Base-by-base conservation (phyloP, 1,139 yeast species). In the Debaryomyces subglobosus region DNA sequence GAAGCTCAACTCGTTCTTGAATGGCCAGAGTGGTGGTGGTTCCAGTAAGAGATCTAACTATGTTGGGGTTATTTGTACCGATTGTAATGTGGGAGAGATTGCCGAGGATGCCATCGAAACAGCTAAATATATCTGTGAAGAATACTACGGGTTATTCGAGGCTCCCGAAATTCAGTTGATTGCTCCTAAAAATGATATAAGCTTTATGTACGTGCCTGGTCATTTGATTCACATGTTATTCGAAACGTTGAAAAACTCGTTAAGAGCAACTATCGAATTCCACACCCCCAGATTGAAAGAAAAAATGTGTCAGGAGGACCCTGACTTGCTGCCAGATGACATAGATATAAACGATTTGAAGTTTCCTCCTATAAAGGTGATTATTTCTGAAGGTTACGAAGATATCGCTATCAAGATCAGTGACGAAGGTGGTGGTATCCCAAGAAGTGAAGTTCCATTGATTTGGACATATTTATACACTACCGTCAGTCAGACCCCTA, bases 401-500 rank as follows among this genome's bases (percentile, higher is more conserved):
- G 97, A 91, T 63, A 89, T 91, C 54, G 91, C 97, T n/a, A 86
- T 90, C 58, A 91, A 91, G 65, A 85, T 90, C 51, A 85, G 94
- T 39, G 97, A 90, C 64, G 96, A 90, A 70, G 97, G 97, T 43
- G 97, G 97, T 36, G 97, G 97, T 25, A 89, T 91, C 52, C 89
- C 96, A 3, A 77, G 96, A 52, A 79, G 90, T 52, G 94, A 89
- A 49, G 81, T 89, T 21, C 96, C 96, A 1, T 75, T 88, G 53
- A 89, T 90, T 43, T 90, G 96, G 97, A 89, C 96, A 0, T 90
- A 90, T 63, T 78, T 91, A 66, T 90, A 90, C 68, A 90, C 97
- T 5, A 89, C 97, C 0, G 96, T 92, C 45, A 82, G 84, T 59
- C 81, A 84, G 52, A 82, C 89, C 8, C 94, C 94, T 1, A 78